A percentile compares a stretch with the other conserved stretches of the same genome.
Conservation (phyloP, 2,329 filamentous ascomycete species). For the Fusarium sp. region DNA sequence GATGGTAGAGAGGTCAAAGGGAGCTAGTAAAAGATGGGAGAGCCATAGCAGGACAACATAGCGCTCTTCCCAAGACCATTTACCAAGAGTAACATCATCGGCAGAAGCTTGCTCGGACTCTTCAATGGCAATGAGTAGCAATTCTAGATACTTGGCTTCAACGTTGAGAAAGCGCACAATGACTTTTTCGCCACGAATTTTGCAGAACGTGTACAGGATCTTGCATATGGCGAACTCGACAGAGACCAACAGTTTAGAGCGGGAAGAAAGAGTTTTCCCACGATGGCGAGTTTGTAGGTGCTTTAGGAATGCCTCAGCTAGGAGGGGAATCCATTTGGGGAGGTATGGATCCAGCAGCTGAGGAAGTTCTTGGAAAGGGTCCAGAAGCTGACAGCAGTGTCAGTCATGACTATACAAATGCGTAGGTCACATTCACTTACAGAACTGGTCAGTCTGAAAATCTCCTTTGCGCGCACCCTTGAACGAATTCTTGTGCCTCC, state of each 20-base stretch:
- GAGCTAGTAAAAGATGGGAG: slow-evolving; percentile 82
- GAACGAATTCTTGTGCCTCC: slow-evolving; percentile 58
- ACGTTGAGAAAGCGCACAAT: slow-evolving; percentile 91
- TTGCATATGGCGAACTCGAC: slow-evolving; percentile 79
- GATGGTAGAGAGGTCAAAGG: slow-evolving; percentile 90
- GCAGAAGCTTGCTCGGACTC: slow-evolving; percentile 56
- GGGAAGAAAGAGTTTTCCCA: slow-evolving; percentile 52
- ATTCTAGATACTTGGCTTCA: slow-evolving; percentile 86
- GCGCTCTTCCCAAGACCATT: slow-evolving; percentile 85
- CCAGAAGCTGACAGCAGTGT: slow-evolving; percentile 64
- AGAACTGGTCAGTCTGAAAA: slow-evolving; percentile 59
- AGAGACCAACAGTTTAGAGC: slow-evolving; percentile 60
- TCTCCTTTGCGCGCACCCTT: slow-evolving; percentile 63
- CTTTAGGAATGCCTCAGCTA: slow-evolving; percentile 81
- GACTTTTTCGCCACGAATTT: slow-evolving; percentile 93
- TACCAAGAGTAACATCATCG: slow-evolving; percentile 27
- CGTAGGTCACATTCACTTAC: slow-evolving; percentile 49
- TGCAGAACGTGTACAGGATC: slow-evolving; percentile 91
- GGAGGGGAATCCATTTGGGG: slow-evolving; percentile 76
- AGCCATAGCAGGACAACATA: slow-evolving; percentile 92
- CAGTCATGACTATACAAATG: not conserved
- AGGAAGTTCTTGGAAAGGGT: slow-evolving; percentile 94
- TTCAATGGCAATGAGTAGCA: slow-evolving; percentile 81
- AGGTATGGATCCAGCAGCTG: slow-evolving; percentile 91
- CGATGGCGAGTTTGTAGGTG: slow-evolving; percentile 64